Evolutionary conservation across 768 basidiomycete genomes (phyloP).

Genomic region (Serendipita sp.): DNA sequence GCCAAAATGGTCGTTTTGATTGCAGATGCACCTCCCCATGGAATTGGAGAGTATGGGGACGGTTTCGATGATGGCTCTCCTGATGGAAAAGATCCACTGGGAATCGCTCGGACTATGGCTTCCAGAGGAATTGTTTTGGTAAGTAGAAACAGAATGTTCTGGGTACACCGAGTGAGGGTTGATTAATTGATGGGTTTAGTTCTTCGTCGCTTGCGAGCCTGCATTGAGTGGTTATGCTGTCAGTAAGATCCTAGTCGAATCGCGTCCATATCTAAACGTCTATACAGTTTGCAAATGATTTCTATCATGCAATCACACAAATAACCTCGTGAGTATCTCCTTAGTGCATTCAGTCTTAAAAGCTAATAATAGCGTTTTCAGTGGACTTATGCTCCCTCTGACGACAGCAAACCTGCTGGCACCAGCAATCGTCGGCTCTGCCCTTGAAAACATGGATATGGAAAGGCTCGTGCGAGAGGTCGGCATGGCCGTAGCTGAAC

Average conservation of each 20-base stretch:
- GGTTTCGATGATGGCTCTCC: slow-evolving; percentile 91
- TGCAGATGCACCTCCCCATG: slow-evolving; percentile 95
- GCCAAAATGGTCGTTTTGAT: slow-evolving; percentile 95
- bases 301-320: slow-evolving; percentile 5
- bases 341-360: too few species aligned
- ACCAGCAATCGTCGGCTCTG: slow-evolving; percentile 91
- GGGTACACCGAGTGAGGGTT: slow-evolving; percentile 1
- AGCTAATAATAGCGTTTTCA: neutral
- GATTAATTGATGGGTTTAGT: slow-evolving; percentile 30
- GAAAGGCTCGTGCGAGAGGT: slow-evolving; percentile 90
- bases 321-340: neutral
- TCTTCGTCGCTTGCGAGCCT: slow-evolving; percentile 98
- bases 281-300: slow-evolving; percentile 2
- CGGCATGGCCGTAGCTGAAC: slow-evolving; percentile 79
- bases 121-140: slow-evolving; percentile 79
- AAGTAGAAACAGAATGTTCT: slow-evolving; percentile 17
- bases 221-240: slow-evolving; percentile 85
- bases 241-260: slow-evolving; percentile 16
- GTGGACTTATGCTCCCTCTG: slow-evolving; percentile 83
- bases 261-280: neutral
- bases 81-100: slow-evolving; percentile 81
- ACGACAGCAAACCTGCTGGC: slow-evolving; percentile 89
- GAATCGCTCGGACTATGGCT: slow-evolving; percentile 80
- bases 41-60: slow-evolving; percentile 93
- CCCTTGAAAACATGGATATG: slow-evolving; percentile 97